Evolutionary conservation across 2,329 filamentous ascomycete genomes (phyloP).

Genomic region (Pyricularia grisea): DNA sequence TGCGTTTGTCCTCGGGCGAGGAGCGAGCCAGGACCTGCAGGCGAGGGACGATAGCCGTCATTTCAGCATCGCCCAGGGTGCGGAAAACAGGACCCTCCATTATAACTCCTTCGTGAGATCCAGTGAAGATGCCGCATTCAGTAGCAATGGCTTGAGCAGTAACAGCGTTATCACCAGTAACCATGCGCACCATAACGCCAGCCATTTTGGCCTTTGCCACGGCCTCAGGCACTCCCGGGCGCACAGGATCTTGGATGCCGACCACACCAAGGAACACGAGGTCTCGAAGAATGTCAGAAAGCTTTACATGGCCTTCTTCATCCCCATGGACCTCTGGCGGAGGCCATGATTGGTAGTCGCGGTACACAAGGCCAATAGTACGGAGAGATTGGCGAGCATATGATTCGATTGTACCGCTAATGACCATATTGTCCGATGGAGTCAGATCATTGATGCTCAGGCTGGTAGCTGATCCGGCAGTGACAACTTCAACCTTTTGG

Average conservation of each 20-base stretch:
- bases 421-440: background rate
- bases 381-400: conserved; percentile 58
- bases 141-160: conserved; percentile 56
- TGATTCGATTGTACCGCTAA: background rate
- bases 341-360: conserved; percentile 63
- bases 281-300: conserved; percentile 48
- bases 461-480: conserved; percentile 46
- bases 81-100: conserved; percentile 73
- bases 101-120: conserved; percentile 34
- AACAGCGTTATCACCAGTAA: conserved; percentile 46
- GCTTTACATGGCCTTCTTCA: conserved; percentile 49
- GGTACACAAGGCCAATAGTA: conserved; percentile 66
- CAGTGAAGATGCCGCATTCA: conserved; percentile 55
- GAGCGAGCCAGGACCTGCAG: conserved; percentile 65
- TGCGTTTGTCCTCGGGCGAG: conserved; percentile 66
- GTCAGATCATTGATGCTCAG: conserved; percentile 1
- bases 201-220: conserved; percentile 54
- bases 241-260: conserved; percentile 62
- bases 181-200: conserved; percentile 62
- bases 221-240: conserved; percentile 54
- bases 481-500: conserved; percentile 39
- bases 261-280: conserved; percentile 65
- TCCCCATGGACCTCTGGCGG: conserved; percentile 39
- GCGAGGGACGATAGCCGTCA: conserved; percentile 56
- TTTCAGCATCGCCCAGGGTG: conserved; percentile 55